Evolutionary conservation across 169 alveolate genomes (phyloP).

Genomic region (Plasmodium fragile): DNA sequence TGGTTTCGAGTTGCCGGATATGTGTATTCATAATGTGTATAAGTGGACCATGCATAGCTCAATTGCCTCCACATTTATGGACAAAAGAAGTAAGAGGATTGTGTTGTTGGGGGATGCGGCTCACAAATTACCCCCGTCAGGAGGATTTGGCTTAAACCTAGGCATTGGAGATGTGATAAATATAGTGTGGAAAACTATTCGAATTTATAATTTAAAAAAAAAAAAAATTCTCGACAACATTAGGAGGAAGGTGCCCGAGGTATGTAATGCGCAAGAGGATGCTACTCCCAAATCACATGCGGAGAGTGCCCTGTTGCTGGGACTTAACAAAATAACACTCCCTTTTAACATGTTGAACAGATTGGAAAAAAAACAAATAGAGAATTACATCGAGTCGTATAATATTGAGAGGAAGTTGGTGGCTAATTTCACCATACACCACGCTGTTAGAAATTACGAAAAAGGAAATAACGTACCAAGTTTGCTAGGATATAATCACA

Average conservation of each 20-base stretch:
- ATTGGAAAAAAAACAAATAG: conserved; percentile 21
- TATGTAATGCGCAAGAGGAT: background rate
- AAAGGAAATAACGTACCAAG: conserved; percentile 66
- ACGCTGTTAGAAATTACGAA: conserved; percentile 66
- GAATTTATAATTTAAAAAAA: conserved; percentile 55
- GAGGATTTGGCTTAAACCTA: conserved; percentile 95
- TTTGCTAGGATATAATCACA: conserved; percentile 58
- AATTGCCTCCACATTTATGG: conserved; percentile 85
- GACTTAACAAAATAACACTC: background rate
- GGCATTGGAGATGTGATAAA: conserved; percentile 92
- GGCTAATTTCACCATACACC: conserved; percentile 49
- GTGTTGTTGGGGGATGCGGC: conserved; percentile 95
- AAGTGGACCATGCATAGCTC: conserved; percentile 90
- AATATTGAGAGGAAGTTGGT: conserved; percentile 74
- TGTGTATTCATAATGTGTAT: conserved; percentile 77
- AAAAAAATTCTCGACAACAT: background rate
- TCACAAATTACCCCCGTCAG: conserved; percentile 95
- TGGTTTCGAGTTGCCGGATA: conserved; percentile 78
- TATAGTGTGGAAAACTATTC: conserved; percentile 85
- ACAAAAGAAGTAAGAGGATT: conserved; percentile 77
- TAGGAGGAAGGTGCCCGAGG: background rate
- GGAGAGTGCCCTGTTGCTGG: background rate
- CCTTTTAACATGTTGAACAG: background rate
- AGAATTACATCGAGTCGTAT: conserved; percentile 64
- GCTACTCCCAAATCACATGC: background rate